phyloP scores from a whole-genome alignment of 352 stramenopile genomes.

The Pythium dissotocum region DNA sequence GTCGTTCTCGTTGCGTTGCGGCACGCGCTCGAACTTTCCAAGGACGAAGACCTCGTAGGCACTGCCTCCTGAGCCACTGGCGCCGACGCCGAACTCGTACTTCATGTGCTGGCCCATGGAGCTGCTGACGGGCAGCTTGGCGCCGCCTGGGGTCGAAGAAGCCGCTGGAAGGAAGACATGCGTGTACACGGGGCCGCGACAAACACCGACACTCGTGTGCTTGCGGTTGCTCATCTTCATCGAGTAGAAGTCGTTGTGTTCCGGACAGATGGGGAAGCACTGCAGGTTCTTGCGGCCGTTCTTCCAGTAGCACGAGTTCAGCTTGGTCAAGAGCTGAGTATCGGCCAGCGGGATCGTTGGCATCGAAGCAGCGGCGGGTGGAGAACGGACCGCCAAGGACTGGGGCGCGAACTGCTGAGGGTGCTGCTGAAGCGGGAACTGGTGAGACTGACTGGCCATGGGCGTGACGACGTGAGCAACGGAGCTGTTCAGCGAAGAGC shows the following conservation, averaged over 20 bases:
- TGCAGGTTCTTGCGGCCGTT: conserved; percentile 91
- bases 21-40: conserved; percentile 78
- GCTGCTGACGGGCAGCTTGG: conserved; percentile 9
- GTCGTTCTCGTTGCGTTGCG: conserved; percentile 57
- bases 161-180: conserved; percentile 54
- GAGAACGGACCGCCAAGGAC: too few relatives aligned
- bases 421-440: neutral
- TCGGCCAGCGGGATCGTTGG: conserved; percentile 15
- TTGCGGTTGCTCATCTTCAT: conserved; percentile 91
- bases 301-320: conserved; percentile 87
- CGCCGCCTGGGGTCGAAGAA: conserved; percentile 22
- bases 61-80: conserved; percentile 41
- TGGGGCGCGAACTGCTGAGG: neutral
- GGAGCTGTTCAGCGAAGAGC: neutral
- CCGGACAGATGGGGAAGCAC: conserved; percentile 85
- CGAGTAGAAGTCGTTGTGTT: conserved; percentile 89
- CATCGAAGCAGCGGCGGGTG: neutral
- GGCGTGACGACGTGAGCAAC: neutral
- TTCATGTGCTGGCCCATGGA: conserved; percentile 57
- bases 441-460: neutral
- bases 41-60: conserved; percentile 70
- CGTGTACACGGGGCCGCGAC: conserved; percentile 77
- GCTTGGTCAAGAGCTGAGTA: conserved; percentile 52
- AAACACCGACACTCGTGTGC: conserved; percentile 82
- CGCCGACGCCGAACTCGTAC: conserved; percentile 43